Percentiles rank a stretch among this genome's conserved stretches.
phyloP scores from a whole-genome alignment of 148 eudicot species.

The Vaccinium darrowii region DNA sequence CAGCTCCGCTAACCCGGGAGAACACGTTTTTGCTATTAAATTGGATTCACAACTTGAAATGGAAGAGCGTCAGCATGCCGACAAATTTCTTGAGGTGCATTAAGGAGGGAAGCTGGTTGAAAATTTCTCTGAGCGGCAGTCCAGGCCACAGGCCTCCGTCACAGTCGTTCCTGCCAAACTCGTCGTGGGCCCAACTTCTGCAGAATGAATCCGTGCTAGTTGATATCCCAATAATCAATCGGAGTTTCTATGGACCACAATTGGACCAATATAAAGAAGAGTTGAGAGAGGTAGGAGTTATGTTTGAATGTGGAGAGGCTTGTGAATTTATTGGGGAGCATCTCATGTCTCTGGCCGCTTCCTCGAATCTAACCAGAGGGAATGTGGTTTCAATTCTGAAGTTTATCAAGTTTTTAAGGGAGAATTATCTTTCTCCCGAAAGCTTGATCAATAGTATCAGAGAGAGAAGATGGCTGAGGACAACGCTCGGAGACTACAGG shows the following conservation, averaged over 20 bases:
- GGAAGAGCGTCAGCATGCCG: conserved; percentile 29
- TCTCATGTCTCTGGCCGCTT: conserved; percentile 43
- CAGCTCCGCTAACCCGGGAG: conserved; percentile 38
- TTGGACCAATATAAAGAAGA: conserved; percentile 35
- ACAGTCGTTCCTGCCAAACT: conserved; percentile 41
- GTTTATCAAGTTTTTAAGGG: conserved; percentile 45
- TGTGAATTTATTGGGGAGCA: conserved; percentile 50
- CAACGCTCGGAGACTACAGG: conserved; percentile 41
- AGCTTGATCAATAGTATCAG: conserved; percentile 34
- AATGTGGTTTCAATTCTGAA: conserved; percentile 49
- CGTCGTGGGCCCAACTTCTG: conserved; percentile 43
- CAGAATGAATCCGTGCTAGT: conserved; percentile 45
- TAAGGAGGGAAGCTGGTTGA: conserved; percentile 50
- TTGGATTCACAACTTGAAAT: conserved; percentile 41
- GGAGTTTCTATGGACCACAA: conserved; percentile 42
- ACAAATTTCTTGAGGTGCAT: conserved; percentile 37
- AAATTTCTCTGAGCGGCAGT: conserved; percentile 42
- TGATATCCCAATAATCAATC: conserved; percentile 58
- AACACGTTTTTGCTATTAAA: conserved; percentile 52
- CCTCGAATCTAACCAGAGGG: conserved; percentile 32
- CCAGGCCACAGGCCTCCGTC: conserved; percentile 44
- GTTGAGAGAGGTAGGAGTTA: conserved; percentile 52
- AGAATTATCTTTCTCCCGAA: conserved; percentile 36
- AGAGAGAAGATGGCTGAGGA: conserved; percentile 47
- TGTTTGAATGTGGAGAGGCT: conserved; percentile 42